Base-by-base conservation (phyloP, 2,329 filamentous ascomycete species). In the Neofusicoccum kwambonambiense region DNA sequence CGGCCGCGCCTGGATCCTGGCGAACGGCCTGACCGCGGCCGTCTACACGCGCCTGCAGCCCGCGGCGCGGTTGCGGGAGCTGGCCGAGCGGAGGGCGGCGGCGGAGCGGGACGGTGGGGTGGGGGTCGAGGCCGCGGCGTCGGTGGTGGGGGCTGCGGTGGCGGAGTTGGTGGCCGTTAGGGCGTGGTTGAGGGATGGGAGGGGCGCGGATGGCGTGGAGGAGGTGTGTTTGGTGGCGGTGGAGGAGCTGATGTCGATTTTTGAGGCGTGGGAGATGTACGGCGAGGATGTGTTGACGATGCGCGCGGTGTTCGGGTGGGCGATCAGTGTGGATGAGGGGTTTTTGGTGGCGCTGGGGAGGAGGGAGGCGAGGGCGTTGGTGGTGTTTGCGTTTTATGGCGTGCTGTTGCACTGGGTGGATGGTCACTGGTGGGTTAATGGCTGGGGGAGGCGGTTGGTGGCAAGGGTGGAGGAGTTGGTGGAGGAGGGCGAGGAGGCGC, bases 51-150 rank as follows among this genome's bases (percentile, higher is more conserved):
- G 19, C 19, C 19, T 22, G 19, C 19, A 22, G 19, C 19, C 19
- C 19, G 19, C 19, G 19, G 22, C 6, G 4, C 64, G 57, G 9
- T 44, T 74, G 15, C 72, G 70, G 7, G 70, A 73, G 13, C 72
- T 77, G 66, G 74, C 77, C 45, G 60, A 69, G 44, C 34, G 13
- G 27, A 56, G 12, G 19, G 39, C 35, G 12, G 17, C 19, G 31
- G 12, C 12, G 17, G 11, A 19, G 45, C 19, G 19, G 19, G 19
- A 22, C 19, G 19, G 19, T 0, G 19, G 19, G 0, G 19, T 22
- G 19, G 19, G 6, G n/a, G 19, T 47, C 12, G n/a, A 2, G 8
- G n/a, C 44, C 1, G 17, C n/a, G 44, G 44, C n/a, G 17, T 4
- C 7, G 44, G 44, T 6, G 17, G 1, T 17, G 8, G 15, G 17